A percentile compares a stretch with the other conserved stretches of the same genome.
phyloP scores from a whole-genome alignment of 2,329 filamentous ascomycete genomes.

The Rhynchosporium secalis region DNA sequence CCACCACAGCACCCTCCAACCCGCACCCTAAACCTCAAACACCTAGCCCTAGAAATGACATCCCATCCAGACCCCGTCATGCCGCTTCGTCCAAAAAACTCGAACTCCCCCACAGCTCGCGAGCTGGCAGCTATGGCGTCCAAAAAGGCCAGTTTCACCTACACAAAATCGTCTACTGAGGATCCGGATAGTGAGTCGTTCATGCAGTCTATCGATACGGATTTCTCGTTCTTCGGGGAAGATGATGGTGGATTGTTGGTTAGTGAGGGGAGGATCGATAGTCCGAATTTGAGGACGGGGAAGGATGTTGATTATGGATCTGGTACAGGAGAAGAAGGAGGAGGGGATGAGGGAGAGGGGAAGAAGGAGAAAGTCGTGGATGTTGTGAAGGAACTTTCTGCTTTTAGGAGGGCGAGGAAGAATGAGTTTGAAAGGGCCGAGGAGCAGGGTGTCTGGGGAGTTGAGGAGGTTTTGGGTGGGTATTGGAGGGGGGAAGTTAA shows the following conservation, averaged over 20 bases:
- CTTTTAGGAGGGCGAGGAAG: slow-evolving; percentile 24
- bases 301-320: background rate
- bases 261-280: slow-evolving; percentile 25
- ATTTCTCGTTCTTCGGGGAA: slow-evolving; percentile 32
- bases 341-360: background rate
- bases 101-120: background rate
- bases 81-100: slow-evolving; percentile 6
- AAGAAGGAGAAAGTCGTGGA: slow-evolving; percentile 13
- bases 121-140: background rate
- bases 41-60: slow-evolving; percentile 27
- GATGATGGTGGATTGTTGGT: slow-evolving; percentile 28
- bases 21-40: slow-evolving; percentile 17
- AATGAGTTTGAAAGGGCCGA: slow-evolving; percentile 16
- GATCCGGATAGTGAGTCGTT: slow-evolving; percentile 28
- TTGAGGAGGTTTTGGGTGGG: slow-evolving; percentile 24
- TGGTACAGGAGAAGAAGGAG: slow-evolving; percentile 17
- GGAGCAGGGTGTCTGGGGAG: slow-evolving; percentile 4
- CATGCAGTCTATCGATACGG: slow-evolving; percentile 21
- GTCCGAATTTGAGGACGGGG: background rate
- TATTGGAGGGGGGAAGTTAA: slow-evolving; percentile 31
- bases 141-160: slow-evolving; percentile 13
- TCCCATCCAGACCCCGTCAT: slow-evolving; percentile 17
- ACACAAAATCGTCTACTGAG: slow-evolving; percentile 31
- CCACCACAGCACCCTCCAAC: background rate
- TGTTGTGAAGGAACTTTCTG: slow-evolving; percentile 24